Base-by-base conservation (phyloP, 2,329 filamentous ascomycete genomes). In the Cadophora sp. region DNA sequence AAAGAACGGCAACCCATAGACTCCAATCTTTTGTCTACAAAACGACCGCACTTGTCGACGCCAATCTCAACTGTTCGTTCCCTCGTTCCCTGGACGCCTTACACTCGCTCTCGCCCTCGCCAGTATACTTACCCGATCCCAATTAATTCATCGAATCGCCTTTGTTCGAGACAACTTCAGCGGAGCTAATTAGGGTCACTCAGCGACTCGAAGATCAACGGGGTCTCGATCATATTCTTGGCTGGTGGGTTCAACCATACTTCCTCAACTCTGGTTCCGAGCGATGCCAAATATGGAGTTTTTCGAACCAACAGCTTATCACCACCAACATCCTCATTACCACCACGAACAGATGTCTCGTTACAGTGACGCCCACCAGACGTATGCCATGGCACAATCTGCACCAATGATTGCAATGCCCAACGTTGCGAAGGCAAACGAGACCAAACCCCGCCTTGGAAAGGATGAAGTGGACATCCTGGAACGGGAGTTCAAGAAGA, bases 401-500 rank as follows among this genome's bases (percentile, higher is more conserved):
- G 79, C 63, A 81, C 85, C 67, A 8, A 71, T 74, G 65, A 73
- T 74, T 58, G 56, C 64, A 13, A 68, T 75, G 62, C 68, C 74
- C 11, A 67, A 66, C 41, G 36, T 69, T 5, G 55, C 68, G 27
- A 74, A 72, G 66, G 72, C 68, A n/a, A 75, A 72, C 41, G 75
- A 77, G 59, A 76, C 75, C 22, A 76, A 76, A 50, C 75, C 75
- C n/a, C 72, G 75, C 18, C 78, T 88, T 36, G 84, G 84, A 64
- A 87, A 87, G 75, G 84, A 87, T 60, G 85, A 87, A 75, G 85
- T 87, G 9, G 85, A 87, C 69, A 76, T 85, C 58, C 79, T 89
- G 36, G 87, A 90, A 73, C 81, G 82, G 41, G 86, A 89, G 74
- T 90, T 89, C 71, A 82, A 85, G 68, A 86, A 87, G 76, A 89